Conservation (phyloP, 805 yeast genomes). For the Starmerella powellii region DNA sequence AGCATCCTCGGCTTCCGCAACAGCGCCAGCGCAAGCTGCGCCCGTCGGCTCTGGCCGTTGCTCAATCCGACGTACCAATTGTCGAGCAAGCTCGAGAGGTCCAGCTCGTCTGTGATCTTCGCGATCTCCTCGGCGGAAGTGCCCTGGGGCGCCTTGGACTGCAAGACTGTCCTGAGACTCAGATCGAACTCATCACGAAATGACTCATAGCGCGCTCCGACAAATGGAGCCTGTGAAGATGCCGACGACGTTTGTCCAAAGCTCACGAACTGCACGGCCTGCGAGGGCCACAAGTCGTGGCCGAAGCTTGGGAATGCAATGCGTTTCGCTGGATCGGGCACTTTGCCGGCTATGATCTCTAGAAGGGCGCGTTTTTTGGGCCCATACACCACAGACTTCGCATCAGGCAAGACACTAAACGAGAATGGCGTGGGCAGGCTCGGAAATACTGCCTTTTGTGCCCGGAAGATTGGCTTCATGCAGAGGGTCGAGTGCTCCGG, state of each 20-base stretch:
- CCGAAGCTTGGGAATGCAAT: constrained; percentile 45
- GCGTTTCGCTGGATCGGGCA: constrained; percentile 41
- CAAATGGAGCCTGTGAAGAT: constrained; percentile 42
- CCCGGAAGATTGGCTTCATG: constrained; percentile 14
- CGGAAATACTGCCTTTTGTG: constrained; percentile 15
- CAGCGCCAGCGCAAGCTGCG: constrained; percentile 68
- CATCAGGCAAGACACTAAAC: constrained; percentile 31
- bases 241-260: constrained; percentile 36
- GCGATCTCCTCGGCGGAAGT: constrained; percentile 38
- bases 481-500: too few relatives aligned
- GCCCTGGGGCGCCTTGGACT: constrained; percentile 29
- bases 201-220: constrained; percentile 81
- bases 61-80: constrained; percentile 80
- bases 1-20: constrained; percentile 52
- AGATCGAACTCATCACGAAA: constrained; percentile 76
- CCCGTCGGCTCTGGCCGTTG: constrained; percentile 89
- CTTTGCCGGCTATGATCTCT: constrained; percentile 44
- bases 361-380: constrained; percentile 45
- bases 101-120: constrained; percentile 38
- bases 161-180: constrained; percentile 46
- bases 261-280: constrained; percentile 35
- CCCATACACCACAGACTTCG: constrained; percentile 48
- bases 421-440: constrained; percentile 33
- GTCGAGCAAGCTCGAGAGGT: constrained; percentile 44
- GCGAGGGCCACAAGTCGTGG: constrained; percentile 35